phyloP scores from a whole-genome alignment of 2,329 filamentous ascomycete species.

The Colletotrichum lupini region DNA sequence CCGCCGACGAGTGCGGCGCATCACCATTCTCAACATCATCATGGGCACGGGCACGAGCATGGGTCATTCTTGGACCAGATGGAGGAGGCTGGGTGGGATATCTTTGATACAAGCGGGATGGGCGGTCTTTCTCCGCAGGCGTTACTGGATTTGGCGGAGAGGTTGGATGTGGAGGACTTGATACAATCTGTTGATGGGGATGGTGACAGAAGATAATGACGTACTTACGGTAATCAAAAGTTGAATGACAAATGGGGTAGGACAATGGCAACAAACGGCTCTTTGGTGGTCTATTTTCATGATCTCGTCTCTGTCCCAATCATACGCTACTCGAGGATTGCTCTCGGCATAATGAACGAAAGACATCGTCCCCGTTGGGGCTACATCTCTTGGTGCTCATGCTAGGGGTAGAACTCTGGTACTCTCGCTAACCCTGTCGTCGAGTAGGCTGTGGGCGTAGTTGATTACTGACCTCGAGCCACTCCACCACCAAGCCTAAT shows the following conservation, averaged over 20 bases:
- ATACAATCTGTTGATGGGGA: conserved; percentile 27
- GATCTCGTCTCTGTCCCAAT: too few relatives aligned
- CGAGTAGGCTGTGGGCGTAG: too few relatives aligned
- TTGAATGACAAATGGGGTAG: not conserved
- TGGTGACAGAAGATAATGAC: not conserved
- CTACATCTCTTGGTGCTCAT: too few relatives aligned
- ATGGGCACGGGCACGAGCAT: conserved; percentile 23
- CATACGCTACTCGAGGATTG: too few relatives aligned
- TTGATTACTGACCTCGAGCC: too few relatives aligned
- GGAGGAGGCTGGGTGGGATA: conserved; percentile 42
- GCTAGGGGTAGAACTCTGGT: too few relatives aligned
- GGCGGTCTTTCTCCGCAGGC: conserved; percentile 45
- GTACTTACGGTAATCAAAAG: not conserved
- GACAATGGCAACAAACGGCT: not conserved
- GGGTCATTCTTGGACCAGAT: conserved; percentile 26
- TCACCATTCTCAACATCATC: conserved; percentile 17
- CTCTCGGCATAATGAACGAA: too few relatives aligned
- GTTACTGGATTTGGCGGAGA: conserved; percentile 44
- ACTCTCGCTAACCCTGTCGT: too few relatives aligned
- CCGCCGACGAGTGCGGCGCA: conserved; percentile 25
- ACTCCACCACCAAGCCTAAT: too few relatives aligned
- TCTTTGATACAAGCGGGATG: conserved; percentile 45
- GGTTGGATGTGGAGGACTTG: conserved; percentile 40
- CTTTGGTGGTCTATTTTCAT: not conserved
- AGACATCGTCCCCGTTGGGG: too few relatives aligned